phyloP scores from a whole-genome alignment of 306 rosid genomes.

The Vicia villosa region DNA sequence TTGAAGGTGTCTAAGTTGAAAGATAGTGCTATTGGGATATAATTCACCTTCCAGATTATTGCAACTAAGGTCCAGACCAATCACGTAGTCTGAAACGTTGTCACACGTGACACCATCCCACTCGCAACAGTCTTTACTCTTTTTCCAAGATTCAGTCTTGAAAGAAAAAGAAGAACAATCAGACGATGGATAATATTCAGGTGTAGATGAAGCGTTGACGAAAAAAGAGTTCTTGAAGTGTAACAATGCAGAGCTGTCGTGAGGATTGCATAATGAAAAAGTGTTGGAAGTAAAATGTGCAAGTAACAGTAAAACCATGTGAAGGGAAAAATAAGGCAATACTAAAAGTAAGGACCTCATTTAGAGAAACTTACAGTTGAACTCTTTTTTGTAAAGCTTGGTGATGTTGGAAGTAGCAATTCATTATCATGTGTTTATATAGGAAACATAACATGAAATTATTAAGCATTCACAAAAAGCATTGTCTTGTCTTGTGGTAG shows the following conservation, averaged over 20 bases:
- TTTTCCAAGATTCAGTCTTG: slow-evolving; percentile 26
- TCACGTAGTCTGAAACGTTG: neutral
- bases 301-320: neutral
- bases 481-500: too few relatives aligned
- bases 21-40: neutral
- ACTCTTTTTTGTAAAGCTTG: neutral
- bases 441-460: too few relatives aligned
- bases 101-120: slow-evolving; percentile 36
- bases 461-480: too few relatives aligned
- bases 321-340: neutral
- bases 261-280: slow-evolving; percentile 1
- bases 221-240: slow-evolving; percentile 8
- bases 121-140: slow-evolving; percentile 1
- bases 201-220: too few relatives aligned
- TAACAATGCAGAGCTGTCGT: neutral
- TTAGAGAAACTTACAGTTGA: too few relatives aligned
- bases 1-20: neutral
- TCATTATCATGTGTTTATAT: neutral
- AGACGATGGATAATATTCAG: too few relatives aligned
- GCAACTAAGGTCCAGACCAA: neutral
- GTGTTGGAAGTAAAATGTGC: neutral
- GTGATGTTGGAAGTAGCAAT: neutral
- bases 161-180: neutral
- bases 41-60: neutral
- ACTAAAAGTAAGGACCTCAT: neutral